These are phyloP conservation scores for Debaryomyces coudertii DNA, from an alignment of 1,139 yeast genomes.

Conservation along the genomic window DNA sequence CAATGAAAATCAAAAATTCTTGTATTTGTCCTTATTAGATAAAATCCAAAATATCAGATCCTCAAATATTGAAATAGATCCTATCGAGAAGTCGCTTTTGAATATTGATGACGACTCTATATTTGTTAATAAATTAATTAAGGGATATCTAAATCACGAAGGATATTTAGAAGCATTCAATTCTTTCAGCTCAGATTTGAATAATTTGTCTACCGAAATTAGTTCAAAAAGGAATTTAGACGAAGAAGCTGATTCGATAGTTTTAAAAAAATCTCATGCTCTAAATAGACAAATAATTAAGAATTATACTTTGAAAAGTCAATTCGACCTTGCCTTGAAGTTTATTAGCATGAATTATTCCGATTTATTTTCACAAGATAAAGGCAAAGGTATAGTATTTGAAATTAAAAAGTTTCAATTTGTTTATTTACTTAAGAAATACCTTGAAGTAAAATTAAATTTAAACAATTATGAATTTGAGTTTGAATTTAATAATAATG, in stretches of 20 bases:
- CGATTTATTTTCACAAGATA: slow-evolving; percentile 35
- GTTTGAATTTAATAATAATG: slow-evolving; percentile 18
- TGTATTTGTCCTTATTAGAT: slow-evolving; percentile 23
- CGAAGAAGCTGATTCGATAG: slow-evolving; percentile 14
- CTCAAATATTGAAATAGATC: slow-evolving; percentile 15
- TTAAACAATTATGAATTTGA: slow-evolving; percentile 21
- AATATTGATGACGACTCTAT: slow-evolving; percentile 31
- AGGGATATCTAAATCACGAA: slow-evolving; percentile 70
- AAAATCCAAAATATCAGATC: slow-evolving; percentile 19
- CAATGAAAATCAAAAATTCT: slow-evolving; percentile 25
- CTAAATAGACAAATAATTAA: slow-evolving; percentile 56
- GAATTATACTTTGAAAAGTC: slow-evolving; percentile 44
- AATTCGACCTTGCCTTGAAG: slow-evolving; percentile 51
- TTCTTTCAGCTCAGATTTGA: slow-evolving; percentile 51
- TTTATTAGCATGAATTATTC: slow-evolving; percentile 51
- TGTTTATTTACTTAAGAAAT: slow-evolving; percentile 32
- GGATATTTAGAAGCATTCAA: slow-evolving; percentile 72
- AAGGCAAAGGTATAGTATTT: slow-evolving; percentile 51
- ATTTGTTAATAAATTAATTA: slow-evolving; percentile 58
- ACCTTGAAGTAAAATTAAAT: slow-evolving; percentile 24
- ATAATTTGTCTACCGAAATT: slow-evolving; percentile 42
- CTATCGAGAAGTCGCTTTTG: slow-evolving; percentile 27
- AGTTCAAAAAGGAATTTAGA: slow-evolving; percentile 14
- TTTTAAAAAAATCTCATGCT: slow-evolving; percentile 38
- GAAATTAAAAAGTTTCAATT: slow-evolving; percentile 56